Evolutionary conservation across 1,284 basidiomycete species (phyloP).

Genomic region (Laetiporus sulphureus): DNA sequence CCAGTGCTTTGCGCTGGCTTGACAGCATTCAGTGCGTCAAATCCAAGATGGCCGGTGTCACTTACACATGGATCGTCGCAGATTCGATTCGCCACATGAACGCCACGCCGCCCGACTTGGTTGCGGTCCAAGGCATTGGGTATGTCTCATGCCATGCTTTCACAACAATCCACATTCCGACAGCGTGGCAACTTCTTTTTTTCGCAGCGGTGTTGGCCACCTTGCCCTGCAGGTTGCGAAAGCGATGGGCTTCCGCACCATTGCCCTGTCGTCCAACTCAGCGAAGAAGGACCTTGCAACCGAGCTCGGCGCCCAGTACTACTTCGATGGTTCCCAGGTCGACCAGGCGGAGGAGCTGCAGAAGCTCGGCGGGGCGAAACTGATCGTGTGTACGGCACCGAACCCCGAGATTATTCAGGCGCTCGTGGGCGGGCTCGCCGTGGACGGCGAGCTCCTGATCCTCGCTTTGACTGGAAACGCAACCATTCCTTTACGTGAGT

Average conservation of each 20-base stretch:
- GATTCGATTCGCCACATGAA: constrained; percentile 4
- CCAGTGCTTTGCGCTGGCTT: constrained; percentile 10
- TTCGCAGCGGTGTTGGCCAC: constrained; percentile 24
- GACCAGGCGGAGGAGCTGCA: constrained; percentile 18
- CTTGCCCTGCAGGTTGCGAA: constrained; percentile 26
- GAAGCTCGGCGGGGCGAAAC: constrained; percentile 21
- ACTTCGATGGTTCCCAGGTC: constrained; percentile 21
- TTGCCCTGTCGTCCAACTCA: constrained; percentile 22
- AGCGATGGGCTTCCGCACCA: constrained; percentile 25
- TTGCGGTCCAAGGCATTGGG: constrained; percentile 27
- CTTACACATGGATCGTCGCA: constrained; percentile 39
- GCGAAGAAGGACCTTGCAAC: constrained; percentile 21
- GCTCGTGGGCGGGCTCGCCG: constrained; percentile 17
- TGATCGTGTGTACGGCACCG: constrained; percentile 24
- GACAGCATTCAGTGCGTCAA: constrained; percentile 43
- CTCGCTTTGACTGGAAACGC: constrained; percentile 15
- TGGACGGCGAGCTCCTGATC: constrained; percentile 19
- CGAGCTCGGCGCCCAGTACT: constrained; percentile 22
- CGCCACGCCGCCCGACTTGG: constrained; percentile 20
- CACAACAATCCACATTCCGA: background rate
- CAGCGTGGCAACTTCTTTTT: no score
- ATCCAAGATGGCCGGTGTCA: constrained; percentile 62
- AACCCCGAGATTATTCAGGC: constrained; percentile 12
- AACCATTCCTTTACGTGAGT: constrained; percentile 4
- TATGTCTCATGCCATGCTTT: constrained; percentile 4